Evolutionary conservation across 768 basidiomycete genomes (phyloP), one percentile per base, ranked within the genome.

Genomic region (Suillus placidus): DNA sequence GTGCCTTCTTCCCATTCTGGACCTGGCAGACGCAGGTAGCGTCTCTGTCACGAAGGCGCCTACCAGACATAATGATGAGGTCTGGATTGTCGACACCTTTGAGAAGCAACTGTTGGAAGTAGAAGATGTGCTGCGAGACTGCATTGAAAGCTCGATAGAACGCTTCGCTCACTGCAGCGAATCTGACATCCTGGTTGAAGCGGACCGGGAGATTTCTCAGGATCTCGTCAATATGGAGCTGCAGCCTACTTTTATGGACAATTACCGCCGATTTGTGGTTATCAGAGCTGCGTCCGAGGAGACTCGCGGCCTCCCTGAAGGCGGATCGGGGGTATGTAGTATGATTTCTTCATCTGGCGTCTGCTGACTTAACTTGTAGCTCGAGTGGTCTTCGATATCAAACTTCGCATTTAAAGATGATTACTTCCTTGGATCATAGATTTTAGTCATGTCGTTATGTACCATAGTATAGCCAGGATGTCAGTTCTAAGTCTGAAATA

Each of bases 251-350:
- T 79, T 92, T 42, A 87, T 89, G 84, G 76, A 81, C 56, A 71
- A 80, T 37, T 87, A 88, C 71, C 84, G 92, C 34, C 85, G 92
- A 34, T 93, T 85, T 74, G 85, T 90, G 13, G 81, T 90, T 1
- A 76, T 93, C 43, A 81, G 73, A 69, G 78, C 79, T 57, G 71
- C 76, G 52, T 74, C 71, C 40, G 79, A 83, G 67, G 66, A 63
- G 13, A 64, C 66, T 37, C 58, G 40, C 30, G 20, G 30, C 40
- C 58, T 42, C 18, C 58, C 58, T 12, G 40, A 60, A 42, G 58
- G 37, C 40, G 58, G 58, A 26, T 60, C 40, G 26, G 87, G 84
- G 65, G 90, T 91, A 71, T 63, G 87, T 83, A 6, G 32, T 26
- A 51, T 47, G 42, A 14, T 60, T 58, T 65, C 8, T 61, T 23